A percentile compares a stretch with the other conserved stretches of the same genome.
phyloP scores from a whole-genome alignment of 441 rosid genomes.

The Aleurites moluccanus region DNA sequence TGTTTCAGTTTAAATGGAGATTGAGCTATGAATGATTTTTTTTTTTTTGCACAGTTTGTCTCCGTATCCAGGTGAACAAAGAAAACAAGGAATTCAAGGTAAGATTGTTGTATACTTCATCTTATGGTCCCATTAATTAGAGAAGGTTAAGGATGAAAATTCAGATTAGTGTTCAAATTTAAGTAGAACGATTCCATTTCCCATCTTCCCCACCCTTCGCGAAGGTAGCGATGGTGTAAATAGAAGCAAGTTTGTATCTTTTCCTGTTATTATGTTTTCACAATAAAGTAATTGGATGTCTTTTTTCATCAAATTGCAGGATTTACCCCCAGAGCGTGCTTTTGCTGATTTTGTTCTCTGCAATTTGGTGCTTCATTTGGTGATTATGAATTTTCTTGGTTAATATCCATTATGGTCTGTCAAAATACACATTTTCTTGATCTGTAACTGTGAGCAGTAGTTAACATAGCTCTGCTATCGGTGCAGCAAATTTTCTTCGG shows the following conservation, averaged over 20 bases:
- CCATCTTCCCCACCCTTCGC: not conserved
- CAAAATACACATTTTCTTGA: constrained; percentile 17
- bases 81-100: constrained; percentile 99
- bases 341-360: constrained; percentile 84
- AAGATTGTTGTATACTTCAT: constrained; percentile 1
- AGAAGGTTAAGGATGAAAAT: not conserved
- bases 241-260: not conserved
- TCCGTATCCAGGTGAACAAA: constrained; percentile 95
- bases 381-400: constrained; percentile 90
- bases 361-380: constrained; percentile 85
- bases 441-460: not conserved
- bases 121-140: constrained; percentile 6
- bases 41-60: constrained; percentile 59
- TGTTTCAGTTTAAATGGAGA: constrained; percentile 5
- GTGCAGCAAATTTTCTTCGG: not conserved
- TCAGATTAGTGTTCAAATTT: not conserved
- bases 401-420: constrained; percentile 28
- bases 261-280: not conserved
- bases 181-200: not conserved
- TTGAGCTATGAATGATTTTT: constrained; percentile 14
- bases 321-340: constrained; percentile 81
- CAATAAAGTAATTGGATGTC: not conserved
- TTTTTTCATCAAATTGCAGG: constrained; percentile 45
- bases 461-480: not conserved
- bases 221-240: not conserved